Conservation (phyloP, 495 filamentous ascomycete genomes). For the Penicillium taxi region DNA sequence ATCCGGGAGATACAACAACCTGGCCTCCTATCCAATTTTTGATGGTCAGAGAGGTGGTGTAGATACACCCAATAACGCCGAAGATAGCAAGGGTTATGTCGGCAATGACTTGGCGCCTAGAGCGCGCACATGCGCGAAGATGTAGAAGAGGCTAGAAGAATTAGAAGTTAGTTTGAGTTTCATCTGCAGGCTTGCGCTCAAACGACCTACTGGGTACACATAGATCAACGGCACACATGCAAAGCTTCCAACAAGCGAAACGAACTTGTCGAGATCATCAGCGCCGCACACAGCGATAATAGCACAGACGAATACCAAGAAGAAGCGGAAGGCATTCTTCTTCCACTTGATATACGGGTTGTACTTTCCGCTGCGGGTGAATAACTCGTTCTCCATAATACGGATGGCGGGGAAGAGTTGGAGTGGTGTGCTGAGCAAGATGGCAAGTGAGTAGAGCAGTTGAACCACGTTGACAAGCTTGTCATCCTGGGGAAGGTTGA, state of each 20-base stretch:
- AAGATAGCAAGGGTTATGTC: constrained; percentile 73
- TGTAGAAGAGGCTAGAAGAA: constrained; percentile 71
- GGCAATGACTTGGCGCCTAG: constrained; percentile 50
- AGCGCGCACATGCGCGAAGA: constrained; percentile 66
- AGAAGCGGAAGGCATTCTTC: constrained; percentile 94
- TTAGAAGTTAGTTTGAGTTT: constrained; percentile 3
- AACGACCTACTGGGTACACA: constrained; percentile 78
- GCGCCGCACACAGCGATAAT: constrained; percentile 86
- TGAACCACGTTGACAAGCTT: constrained; percentile 94
- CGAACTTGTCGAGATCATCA: constrained; percentile 93
- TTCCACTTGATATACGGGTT: constrained; percentile 97
- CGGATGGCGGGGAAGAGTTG: constrained; percentile 97
- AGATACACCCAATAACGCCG: constrained; percentile 76
- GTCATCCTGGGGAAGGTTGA: constrained; percentile 93
- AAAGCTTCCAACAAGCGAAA: constrained; percentile 90
- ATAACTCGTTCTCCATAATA: constrained; percentile 59
- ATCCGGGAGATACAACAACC: constrained; percentile 41
- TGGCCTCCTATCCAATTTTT: constrained; percentile 65
- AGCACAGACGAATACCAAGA: constrained; percentile 78
- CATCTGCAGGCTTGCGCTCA: constrained; percentile 4
- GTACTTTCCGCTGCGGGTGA: constrained; percentile 84
- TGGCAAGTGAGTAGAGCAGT: constrained; percentile 89
- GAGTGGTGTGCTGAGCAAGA: constrained; percentile 84
- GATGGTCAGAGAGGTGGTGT: constrained; percentile 79
- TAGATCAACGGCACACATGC: constrained; percentile 96